phyloP scores from a whole-genome alignment of 352 stramenopile genomes.

The Globisporangium middletonii region DNA sequence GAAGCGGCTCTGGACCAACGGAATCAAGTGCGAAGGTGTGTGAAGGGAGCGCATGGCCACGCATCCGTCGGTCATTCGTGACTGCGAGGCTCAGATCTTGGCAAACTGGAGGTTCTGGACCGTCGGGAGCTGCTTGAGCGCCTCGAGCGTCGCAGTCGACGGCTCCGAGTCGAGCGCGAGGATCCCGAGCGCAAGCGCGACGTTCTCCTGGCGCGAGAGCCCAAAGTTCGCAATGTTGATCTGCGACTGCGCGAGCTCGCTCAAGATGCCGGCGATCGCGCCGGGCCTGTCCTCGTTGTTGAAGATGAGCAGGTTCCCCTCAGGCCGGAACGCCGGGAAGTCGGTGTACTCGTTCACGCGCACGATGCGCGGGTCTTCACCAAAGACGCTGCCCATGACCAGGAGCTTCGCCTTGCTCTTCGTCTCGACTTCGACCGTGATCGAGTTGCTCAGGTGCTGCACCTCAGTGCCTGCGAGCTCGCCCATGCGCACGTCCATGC shows the following conservation, averaged over 20 bases:
- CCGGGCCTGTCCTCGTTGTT: conserved; percentile 80
- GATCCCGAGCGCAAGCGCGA: conserved; percentile 63
- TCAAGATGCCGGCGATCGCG: conserved; percentile 69
- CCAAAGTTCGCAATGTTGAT: conserved; percentile 87
- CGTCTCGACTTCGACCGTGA: conserved; percentile 68
- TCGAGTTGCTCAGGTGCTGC: conserved; percentile 72
- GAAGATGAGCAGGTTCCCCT: conserved; percentile 77
- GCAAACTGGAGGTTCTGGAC: conserved; percentile 69
- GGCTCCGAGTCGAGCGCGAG: conserved; percentile 59
- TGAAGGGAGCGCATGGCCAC: background rate
- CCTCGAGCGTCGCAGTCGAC: conserved; percentile 46
- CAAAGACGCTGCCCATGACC: conserved; percentile 79
- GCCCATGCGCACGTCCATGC: conserved; percentile 72
- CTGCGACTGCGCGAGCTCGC: conserved; percentile 53
- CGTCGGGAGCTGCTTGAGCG: conserved; percentile 52
- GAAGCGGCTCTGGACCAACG: too few relatives aligned
- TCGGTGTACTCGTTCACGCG: conserved; percentile 80
- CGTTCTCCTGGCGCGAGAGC: conserved; percentile 57
- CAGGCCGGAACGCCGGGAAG: conserved; percentile 74
- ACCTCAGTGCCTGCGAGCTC: conserved; percentile 40
- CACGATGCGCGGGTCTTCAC: conserved; percentile 73
- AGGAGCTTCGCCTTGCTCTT: conserved; percentile 46
- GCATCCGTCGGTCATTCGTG: too few relatives aligned
- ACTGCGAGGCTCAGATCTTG: conserved; percentile 28
- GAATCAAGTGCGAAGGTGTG: background rate